These are phyloP conservation scores for Aspergillus phoenicis DNA, from an alignment of 2,329 filamentous ascomycete genomes.

Conservation along the genomic window DNA sequence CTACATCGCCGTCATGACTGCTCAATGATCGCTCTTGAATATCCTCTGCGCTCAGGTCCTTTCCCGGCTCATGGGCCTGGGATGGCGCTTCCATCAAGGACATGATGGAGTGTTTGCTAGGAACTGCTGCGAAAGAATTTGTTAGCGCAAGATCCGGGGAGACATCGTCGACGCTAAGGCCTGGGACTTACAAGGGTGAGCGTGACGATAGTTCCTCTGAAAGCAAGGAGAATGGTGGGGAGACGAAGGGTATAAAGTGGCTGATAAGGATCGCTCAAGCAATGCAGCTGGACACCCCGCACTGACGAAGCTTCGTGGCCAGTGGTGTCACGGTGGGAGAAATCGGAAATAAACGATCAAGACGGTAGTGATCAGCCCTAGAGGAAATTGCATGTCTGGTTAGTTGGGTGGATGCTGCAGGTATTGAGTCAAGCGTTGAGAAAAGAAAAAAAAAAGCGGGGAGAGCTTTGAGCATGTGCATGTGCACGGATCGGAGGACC, in stretches of 20 bases:
- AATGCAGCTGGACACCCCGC: conserved; percentile 5
- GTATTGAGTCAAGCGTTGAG: background rate
- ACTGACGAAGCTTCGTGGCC: background rate
- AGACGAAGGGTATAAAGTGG: background rate
- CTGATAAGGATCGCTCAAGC: background rate
- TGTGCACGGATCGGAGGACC: background rate
- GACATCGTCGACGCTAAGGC: background rate
- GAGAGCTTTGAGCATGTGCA: background rate
- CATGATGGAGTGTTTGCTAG: conserved; percentile 4
- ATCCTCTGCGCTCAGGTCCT: conserved; percentile 7
- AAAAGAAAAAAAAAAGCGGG: background rate
- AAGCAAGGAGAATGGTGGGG: background rate
- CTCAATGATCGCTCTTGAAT: conserved; percentile 10
- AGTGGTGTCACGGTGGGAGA: background rate
- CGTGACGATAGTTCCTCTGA: background rate
- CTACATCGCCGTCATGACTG: conserved; percentile 19
- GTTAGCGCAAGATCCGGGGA: background rate
- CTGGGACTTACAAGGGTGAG: background rate
- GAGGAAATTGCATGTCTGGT: background rate
- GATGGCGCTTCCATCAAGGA: conserved; percentile 1
- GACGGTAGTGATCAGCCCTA: conserved; percentile 9
- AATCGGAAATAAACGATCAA: background rate
- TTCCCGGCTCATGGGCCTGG: conserved; percentile 6
- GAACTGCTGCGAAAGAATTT: background rate
- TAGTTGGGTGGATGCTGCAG: background rate